Conservation (phyloP, 176 grass and related monocot species). For the Pontederia crassipes region DNA sequence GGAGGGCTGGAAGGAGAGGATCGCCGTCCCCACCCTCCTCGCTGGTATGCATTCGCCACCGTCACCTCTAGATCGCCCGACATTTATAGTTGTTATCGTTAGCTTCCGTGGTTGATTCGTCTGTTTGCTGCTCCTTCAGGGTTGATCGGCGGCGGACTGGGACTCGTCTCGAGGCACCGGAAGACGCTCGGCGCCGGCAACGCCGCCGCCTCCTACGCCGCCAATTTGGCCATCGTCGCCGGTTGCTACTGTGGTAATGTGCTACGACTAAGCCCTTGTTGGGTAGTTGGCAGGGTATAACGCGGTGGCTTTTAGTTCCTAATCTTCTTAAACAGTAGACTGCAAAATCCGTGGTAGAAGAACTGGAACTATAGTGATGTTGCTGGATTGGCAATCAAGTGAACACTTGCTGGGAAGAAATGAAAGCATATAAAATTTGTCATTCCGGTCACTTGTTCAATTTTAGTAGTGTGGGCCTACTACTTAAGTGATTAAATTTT, state of each 20-base stretch:
- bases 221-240: constrained; percentile 48
- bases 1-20: constrained; percentile 51
- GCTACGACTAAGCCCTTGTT: too few species aligned
- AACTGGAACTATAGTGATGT: too few species aligned
- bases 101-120: background rate
- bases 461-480: too few species aligned
- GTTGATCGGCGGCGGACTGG: constrained; percentile 43
- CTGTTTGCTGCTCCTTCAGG: constrained; percentile 30
- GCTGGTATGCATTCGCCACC: constrained; percentile 27
- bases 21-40: constrained; percentile 35
- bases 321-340: too few species aligned
- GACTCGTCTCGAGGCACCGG: constrained; percentile 51
- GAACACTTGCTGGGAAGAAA: too few species aligned
- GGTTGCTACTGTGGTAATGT: constrained; percentile 70
- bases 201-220: constrained; percentile 37
- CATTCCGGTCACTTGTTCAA: too few species aligned
- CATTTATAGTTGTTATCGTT: background rate
- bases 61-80: background rate
- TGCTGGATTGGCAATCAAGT: too few species aligned
- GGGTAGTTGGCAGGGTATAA: too few species aligned
- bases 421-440: too few species aligned
- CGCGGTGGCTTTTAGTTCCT: too few species aligned
- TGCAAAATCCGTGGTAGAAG: too few species aligned
- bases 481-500: too few species aligned
- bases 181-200: constrained; percentile 31